Conservation (phyloP, 306 rosid species). For the Sophora flavescens region DNA sequence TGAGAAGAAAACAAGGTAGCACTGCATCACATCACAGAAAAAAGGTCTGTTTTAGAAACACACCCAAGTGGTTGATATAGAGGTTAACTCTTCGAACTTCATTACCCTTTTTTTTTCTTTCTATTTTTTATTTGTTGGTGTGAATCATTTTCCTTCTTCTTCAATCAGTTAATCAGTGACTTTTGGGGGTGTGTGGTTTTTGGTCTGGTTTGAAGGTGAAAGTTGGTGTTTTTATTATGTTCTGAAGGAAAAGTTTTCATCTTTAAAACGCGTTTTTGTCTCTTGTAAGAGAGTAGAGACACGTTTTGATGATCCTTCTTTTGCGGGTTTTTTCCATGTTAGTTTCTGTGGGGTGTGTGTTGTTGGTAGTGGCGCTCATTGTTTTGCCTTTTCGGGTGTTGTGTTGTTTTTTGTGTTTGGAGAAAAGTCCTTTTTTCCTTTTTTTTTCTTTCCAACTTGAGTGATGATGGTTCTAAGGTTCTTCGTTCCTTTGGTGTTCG, state of each 20-base stretch:
- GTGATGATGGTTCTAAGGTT: conserved; percentile 20
- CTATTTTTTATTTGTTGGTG: background rate
- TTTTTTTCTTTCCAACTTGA: conserved; percentile 3
- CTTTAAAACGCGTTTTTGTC: background rate
- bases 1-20: background rate
- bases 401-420: conserved; percentile 54
- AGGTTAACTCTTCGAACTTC: conserved; percentile 39
- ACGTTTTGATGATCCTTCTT: conserved; percentile 10
- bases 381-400: conserved; percentile 37
- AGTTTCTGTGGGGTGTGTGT: background rate
- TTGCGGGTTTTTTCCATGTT: conserved; percentile 1
- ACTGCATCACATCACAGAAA: background rate
- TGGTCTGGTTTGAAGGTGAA: background rate
- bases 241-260: conserved; percentile 13
- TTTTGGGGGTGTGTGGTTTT: background rate
- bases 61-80: background rate
- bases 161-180: background rate
- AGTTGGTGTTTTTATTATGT: conserved; percentile 39
- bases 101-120: background rate
- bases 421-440: conserved; percentile 37
- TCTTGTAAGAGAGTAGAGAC: background rate
- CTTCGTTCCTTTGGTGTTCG: conserved; percentile 27
- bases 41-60: background rate
- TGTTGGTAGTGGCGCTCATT: conserved; percentile 14
- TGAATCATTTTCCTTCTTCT: background rate